phyloP scores from a whole-genome alignment of 148 eudicot genomes.

The Rhododendron ferrugineum region DNA sequence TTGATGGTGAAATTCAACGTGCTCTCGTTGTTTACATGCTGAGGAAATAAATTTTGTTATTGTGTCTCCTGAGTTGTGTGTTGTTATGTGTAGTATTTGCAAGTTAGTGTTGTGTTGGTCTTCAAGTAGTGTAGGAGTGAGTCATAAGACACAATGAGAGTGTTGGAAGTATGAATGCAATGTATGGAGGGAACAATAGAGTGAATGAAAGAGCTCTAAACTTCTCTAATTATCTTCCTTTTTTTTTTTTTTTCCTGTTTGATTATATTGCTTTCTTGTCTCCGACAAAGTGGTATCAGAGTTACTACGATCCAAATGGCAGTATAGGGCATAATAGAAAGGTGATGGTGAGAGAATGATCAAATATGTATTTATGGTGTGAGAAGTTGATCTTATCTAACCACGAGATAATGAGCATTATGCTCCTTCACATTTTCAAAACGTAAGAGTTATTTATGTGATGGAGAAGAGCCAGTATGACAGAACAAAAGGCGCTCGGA shows the following conservation, averaged over 20 bases:
- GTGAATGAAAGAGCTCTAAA: not conserved
- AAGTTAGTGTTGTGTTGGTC: not conserved
- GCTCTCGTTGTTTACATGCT: not conserved
- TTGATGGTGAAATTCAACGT: not conserved
- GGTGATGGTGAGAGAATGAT: not conserved
- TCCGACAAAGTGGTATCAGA: not conserved
- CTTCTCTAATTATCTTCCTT: not conserved
- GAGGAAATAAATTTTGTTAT: not conserved
- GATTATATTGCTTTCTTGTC: not conserved
- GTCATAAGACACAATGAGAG: not conserved
- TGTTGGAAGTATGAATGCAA: not conserved
- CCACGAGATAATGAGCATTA: not conserved
- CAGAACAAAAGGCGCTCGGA: not conserved
- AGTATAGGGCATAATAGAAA: not conserved
- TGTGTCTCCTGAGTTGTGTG: not conserved
- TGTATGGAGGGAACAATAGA: not conserved
- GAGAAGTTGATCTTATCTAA: not conserved
- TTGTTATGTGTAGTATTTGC: not conserved
- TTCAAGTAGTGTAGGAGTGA: not conserved
- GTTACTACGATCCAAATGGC: not conserved
- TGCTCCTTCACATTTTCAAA: not conserved
- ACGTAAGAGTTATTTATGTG: too few species aligned
- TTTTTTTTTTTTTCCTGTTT: not conserved
- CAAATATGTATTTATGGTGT: not conserved
- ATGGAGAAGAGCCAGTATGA: too few species aligned